Conservation (phyloP, 1,284 basidiomycete genomes). For the Phellopilus nigrolimitatus region DNA sequence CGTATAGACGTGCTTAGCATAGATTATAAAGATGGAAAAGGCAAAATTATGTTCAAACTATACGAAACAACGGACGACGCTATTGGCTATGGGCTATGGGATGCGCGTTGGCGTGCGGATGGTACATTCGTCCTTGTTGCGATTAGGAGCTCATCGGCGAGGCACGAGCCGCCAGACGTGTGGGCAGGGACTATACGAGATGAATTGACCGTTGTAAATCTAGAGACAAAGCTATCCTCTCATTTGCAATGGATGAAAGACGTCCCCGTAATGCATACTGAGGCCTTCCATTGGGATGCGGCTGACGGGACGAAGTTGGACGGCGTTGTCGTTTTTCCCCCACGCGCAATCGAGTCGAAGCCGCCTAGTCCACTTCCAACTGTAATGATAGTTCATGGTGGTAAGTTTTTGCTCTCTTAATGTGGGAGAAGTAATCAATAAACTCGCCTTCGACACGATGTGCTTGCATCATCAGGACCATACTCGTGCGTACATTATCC, state of each 20-base stretch:
- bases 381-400: conserved; percentile 22
- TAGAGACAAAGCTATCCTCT: conserved; percentile 21
- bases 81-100: conserved; percentile 7
- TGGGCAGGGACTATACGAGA: conserved; percentile 18
- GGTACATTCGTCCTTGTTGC: conserved; percentile 17
- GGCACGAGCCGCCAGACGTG: conserved; percentile 19
- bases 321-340: conserved; percentile 19
- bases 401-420: conserved; percentile 17
- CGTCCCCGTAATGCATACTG: neutral
- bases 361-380: conserved; percentile 15
- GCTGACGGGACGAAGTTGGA: conserved; percentile 19
- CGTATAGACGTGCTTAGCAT: conserved; percentile 17
- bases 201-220: neutral
- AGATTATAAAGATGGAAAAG: neutral
- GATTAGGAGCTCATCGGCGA: conserved; percentile 19
- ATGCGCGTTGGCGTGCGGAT: conserved; percentile 16
- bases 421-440: too few relatives aligned
- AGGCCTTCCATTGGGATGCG: conserved; percentile 17
- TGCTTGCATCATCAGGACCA: neutral
- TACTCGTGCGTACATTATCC: conserved; percentile 5
- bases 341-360: neutral
- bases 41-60: conserved; percentile 8
- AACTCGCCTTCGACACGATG: too few relatives aligned
- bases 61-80: conserved; percentile 6
- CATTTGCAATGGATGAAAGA: conserved; percentile 20